phyloP scores from a whole-genome alignment of 2,329 filamentous ascomycete species.

The Metarhizium humberi region DNA sequence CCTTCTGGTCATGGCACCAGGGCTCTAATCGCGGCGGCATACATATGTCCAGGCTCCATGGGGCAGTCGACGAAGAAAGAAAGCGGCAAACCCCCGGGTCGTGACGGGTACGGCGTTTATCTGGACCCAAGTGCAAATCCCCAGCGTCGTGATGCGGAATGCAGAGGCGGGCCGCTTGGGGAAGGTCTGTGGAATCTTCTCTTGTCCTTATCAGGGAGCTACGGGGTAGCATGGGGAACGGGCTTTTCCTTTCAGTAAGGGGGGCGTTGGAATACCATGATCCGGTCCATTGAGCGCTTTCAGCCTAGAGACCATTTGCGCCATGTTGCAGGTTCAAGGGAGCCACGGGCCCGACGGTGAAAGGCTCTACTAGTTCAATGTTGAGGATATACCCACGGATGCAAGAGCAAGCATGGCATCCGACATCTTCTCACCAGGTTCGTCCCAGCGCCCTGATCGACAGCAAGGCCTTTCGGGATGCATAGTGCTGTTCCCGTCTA shows the following conservation, averaged over 20 bases:
- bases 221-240: neutral
- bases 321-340: no score
- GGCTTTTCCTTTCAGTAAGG: neutral
- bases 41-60: neutral
- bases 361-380: no score
- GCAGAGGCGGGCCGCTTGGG: conserved; percentile 2
- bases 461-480: no score
- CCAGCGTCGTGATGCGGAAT: neutral
- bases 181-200: conserved; percentile 9
- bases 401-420: no score
- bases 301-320: neutral
- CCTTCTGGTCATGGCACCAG: conserved; percentile 7
- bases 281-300: neutral
- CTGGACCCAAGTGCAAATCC: neutral
- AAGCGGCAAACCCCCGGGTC: neutral
- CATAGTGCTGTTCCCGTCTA: no score
- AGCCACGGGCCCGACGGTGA: no score
- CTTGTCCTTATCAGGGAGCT: neutral
- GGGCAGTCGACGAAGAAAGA: neutral
- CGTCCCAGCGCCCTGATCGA: no score
- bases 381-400: no score
- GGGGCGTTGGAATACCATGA: neutral
- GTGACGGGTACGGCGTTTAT: neutral
- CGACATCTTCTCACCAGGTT: no score
- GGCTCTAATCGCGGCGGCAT: neutral